Percentiles rank a stretch among this genome's conserved stretches.
Conservation (phyloP, 495 filamentous ascomycete species). For the Aspergillus avenaceus region DNA sequence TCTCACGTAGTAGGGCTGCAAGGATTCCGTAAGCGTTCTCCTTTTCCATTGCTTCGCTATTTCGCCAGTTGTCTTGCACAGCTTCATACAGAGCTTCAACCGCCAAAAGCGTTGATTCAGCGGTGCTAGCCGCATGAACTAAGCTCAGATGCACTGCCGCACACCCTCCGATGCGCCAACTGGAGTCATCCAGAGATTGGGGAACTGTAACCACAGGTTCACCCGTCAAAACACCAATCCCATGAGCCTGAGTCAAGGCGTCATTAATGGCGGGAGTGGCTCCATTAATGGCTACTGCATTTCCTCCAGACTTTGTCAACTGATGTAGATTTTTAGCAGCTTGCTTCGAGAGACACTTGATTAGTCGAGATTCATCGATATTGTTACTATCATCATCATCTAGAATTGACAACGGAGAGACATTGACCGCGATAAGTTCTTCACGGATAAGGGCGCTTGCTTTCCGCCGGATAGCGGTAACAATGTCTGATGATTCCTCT, state of each 20-base stretch:
- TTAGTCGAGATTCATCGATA: conserved; percentile 67
- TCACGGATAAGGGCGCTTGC: conserved; percentile 80
- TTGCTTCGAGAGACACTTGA: conserved; percentile 70
- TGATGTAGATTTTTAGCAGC: conserved; percentile 69
- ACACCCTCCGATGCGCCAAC: conserved; percentile 87
- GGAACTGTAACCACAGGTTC: conserved; percentile 78
- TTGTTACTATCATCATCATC: conserved; percentile 66
- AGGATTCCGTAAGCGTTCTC: conserved; percentile 93
- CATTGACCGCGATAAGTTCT: conserved; percentile 75
- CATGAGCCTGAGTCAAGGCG: conserved; percentile 70
- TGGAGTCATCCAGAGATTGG: conserved; percentile 82
- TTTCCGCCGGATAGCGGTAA: conserved; percentile 78
- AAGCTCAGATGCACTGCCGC: conserved; percentile 79
- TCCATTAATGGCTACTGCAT: conserved; percentile 80
- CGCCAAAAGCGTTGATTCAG: conserved; percentile 65
- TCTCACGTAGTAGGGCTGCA: conserved; percentile 69
- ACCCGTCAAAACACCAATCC: conserved; percentile 76
- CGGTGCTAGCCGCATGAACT: conserved; percentile 68
- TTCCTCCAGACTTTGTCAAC: conserved; percentile 66
- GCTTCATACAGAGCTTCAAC: conserved; percentile 80
- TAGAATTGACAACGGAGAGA: conserved; percentile 73
- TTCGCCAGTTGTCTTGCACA: conserved; percentile 87
- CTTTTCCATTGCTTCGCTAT: conserved; percentile 96
- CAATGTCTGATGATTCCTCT: conserved; percentile 87
- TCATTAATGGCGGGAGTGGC: conserved; percentile 87